These are phyloP conservation scores for Syzygium malaccense DNA, from an alignment of 441 rosid genomes.

Conservation along the genomic window DNA sequence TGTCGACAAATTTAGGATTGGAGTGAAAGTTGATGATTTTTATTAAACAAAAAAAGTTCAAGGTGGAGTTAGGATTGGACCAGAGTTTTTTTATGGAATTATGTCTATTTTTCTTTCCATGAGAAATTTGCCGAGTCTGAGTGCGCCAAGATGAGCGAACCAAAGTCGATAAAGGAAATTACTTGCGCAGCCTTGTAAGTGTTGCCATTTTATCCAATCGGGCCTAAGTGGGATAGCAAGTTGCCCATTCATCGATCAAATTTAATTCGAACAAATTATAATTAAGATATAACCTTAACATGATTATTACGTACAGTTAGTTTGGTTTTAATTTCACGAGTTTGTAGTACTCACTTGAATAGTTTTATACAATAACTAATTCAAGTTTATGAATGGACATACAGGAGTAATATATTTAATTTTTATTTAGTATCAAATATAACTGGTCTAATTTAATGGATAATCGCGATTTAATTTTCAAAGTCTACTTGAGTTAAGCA, in stretches of 20 bases:
- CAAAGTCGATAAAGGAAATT: background rate
- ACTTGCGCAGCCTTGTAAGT: background rate
- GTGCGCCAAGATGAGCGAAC: fast-evolving
- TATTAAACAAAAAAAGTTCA: background rate
- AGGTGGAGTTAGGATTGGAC: fast-evolving
- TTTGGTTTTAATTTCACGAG: background rate
- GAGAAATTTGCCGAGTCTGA: background rate
- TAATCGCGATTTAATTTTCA: background rate
- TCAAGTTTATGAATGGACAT: background rate
- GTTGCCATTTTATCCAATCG: background rate
- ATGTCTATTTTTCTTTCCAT: background rate
- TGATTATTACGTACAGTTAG: background rate
- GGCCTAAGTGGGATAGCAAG: background rate
- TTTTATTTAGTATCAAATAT: background rate
- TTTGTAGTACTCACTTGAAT: background rate
- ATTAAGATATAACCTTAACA: background rate
- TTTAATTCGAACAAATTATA: background rate
- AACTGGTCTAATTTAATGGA: background rate
- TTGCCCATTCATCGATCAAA: background rate
- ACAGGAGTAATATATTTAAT: background rate
- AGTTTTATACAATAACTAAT: background rate
- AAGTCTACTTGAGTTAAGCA: background rate
- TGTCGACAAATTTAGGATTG: background rate
- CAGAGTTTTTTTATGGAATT: background rate
- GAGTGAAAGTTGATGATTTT: background rate